Conservation (phyloP, 495 filamentous ascomycete genomes). For the Aspergillus nanangensis region DNA sequence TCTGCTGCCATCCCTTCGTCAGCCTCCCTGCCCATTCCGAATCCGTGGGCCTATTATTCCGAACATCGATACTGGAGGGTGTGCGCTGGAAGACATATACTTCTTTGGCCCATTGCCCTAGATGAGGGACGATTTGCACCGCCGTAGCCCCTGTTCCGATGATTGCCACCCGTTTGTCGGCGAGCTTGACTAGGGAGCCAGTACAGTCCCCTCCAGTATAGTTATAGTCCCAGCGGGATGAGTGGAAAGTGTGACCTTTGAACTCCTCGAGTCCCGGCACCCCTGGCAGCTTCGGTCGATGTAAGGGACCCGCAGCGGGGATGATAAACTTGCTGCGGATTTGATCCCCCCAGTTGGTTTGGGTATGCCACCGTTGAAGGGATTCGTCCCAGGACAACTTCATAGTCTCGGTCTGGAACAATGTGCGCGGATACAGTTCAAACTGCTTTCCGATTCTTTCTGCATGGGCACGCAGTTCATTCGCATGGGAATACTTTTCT, state of each 20-base stretch:
- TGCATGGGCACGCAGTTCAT: slow-evolving; percentile 23
- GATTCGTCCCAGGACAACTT: neutral
- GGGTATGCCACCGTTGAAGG: neutral
- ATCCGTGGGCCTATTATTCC: slow-evolving; percentile 31
- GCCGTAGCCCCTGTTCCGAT: slow-evolving; percentile 44
- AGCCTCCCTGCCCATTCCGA: slow-evolving; percentile 18
- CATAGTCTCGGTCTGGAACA: neutral
- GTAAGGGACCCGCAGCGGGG: slow-evolving; percentile 8
- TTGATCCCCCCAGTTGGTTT: slow-evolving; percentile 1
- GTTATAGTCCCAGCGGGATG: slow-evolving; percentile 32
- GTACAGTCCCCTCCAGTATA: slow-evolving; percentile 39
- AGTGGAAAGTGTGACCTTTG: slow-evolving; percentile 27
- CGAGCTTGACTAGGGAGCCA: slow-evolving; percentile 22
- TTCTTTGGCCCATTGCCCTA: slow-evolving; percentile 20
- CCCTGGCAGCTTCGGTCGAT: slow-evolving; percentile 21
- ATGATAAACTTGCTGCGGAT: slow-evolving; percentile 1
- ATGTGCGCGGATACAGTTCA: slow-evolving; percentile 3
- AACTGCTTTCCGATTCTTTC: slow-evolving; percentile 29
- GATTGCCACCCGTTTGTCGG: slow-evolving; percentile 40
- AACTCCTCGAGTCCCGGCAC: slow-evolving; percentile 10
- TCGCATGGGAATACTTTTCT: slow-evolving; percentile 21
- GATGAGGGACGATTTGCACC: slow-evolving; percentile 31
- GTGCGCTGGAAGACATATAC: slow-evolving; percentile 44
- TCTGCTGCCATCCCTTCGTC: slow-evolving; percentile 43
- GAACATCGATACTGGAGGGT: slow-evolving; percentile 40